Evolutionary conservation across 1,284 basidiomycete species (phyloP).

Genomic region (Ustilago tritici): DNA sequence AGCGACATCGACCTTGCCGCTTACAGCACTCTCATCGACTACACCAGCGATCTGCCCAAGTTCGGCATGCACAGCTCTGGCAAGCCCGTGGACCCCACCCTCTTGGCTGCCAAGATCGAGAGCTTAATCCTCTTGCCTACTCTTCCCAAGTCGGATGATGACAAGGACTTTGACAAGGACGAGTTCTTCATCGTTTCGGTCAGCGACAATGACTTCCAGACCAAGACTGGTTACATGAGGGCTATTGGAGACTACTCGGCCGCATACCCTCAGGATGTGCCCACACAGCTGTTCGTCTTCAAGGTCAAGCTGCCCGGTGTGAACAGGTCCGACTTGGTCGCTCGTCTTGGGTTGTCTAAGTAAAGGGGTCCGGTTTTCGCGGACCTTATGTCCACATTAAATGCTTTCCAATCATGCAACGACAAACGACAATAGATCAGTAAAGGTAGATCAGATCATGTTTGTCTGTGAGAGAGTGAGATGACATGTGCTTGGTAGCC

Average conservation of each 20-base stretch:
- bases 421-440: not conserved
- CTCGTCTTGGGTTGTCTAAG: constrained; percentile 27
- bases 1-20: constrained; percentile 73
- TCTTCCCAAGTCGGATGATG: constrained; percentile 72
- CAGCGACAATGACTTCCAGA: constrained; percentile 78
- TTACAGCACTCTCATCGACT: constrained; percentile 75
- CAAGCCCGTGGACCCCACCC: constrained; percentile 70
- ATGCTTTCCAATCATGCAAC: not conserved
- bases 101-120: constrained; percentile 79
- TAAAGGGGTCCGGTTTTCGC: not conserved
- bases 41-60: constrained; percentile 72
- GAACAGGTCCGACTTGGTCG: constrained; percentile 38
- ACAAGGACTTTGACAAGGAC: constrained; percentile 65
- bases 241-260: constrained; percentile 51
- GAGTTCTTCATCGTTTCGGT: constrained; percentile 79
- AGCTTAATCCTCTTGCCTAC: constrained; percentile 76
- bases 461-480: not conserved
- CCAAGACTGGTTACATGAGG: constrained; percentile 73
- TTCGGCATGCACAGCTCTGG: constrained; percentile 75
- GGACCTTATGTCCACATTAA: not conserved
- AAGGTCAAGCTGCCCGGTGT: constrained; percentile 75
- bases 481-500: not conserved
- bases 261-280: constrained; percentile 61
- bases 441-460: not conserved
- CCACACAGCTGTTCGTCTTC: constrained; percentile 79